Evolutionary conservation across 2,329 filamentous ascomycete genomes (phyloP), one percentile per base, ranked within the genome.

Genomic region (Hymenoscyphus fraxineus): DNA sequence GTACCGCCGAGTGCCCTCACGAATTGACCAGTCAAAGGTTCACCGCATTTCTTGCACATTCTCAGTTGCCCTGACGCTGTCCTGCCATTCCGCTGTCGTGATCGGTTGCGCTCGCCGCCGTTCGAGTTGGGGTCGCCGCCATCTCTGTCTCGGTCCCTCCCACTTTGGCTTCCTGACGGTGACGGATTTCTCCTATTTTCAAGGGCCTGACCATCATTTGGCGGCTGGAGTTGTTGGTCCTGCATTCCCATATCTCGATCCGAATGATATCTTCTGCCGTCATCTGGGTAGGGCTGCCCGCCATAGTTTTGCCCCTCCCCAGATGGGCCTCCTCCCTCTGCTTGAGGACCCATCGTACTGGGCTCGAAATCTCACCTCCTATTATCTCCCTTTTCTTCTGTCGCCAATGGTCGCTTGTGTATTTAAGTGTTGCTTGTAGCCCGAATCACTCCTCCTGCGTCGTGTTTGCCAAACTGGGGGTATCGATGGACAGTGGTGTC

Each of bases 1-100:
- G 94, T 98, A 64, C 93, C 93, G 62, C 93, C 92, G 63, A 99
- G 80, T 57, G 95, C 95, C 73, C 95, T 87, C 69, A 99, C 95
- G 76, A 98, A 99, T 78, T 99, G 95, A 55, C 95, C 95, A 1
- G 92, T 96, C 76, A 99, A 82, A 62, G 89, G 83, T 76, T 94
- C 90, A 68, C 88, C 88, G 75, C 95, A 99, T 78, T 97, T 97
- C 73, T 92, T 93, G 79, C 91, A 94, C 47, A 85, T 81, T 69
- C 90, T 85, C 66, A 85, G 76, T 69, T 85, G 83, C 47, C 86
- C 85, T 73, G 85, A 88, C 57, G 81, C 79, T 61, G 82, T 82
- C 70, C 85, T 80, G 59, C 82, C 81, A 71, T 78, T 80, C 70
- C 82, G 80, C 58, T 78, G 80, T 71, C 83, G 79, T 65, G 85